phyloP scores from a whole-genome alignment of 2,329 filamentous ascomycete genomes.

The Ramichloridium luteum region DNA sequence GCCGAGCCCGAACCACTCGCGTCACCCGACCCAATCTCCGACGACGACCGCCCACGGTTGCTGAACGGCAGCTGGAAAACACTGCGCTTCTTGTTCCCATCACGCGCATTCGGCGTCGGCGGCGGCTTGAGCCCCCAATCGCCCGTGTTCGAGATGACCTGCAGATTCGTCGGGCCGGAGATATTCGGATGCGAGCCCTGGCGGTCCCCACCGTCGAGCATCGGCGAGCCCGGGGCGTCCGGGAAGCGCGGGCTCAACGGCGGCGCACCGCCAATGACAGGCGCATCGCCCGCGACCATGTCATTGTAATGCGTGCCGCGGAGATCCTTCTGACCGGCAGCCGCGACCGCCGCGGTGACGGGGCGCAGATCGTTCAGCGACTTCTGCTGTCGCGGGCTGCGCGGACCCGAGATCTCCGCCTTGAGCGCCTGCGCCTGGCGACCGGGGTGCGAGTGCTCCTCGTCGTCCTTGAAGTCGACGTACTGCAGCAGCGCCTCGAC shows the following conservation, averaged over 20 bases:
- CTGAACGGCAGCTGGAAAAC: constrained; percentile 45
- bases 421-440: constrained; percentile 15
- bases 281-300: constrained; percentile 45
- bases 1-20: constrained; percentile 14
- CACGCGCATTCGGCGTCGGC: constrained; percentile 50
- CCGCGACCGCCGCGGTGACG: neutral
- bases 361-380: constrained; percentile 26
- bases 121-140: constrained; percentile 69
- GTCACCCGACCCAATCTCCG: constrained; percentile 39
- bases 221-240: constrained; percentile 23
- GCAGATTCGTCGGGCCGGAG: constrained; percentile 72
- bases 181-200: constrained; percentile 41
- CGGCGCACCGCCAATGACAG: constrained; percentile 34
- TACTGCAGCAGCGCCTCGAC: constrained; percentile 81
- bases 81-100: constrained; percentile 65
- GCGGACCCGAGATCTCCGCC: constrained; percentile 16
- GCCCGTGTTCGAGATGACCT: constrained; percentile 70
- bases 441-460: constrained; percentile 29
- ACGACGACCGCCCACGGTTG: constrained; percentile 54
- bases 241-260: constrained; percentile 7
- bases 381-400: constrained; percentile 24
- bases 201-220: constrained; percentile 18
- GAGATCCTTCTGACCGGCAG: constrained; percentile 6
- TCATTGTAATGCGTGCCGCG: constrained; percentile 42
- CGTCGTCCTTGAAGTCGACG: constrained; percentile 60